Evolutionary conservation across 2,329 filamentous ascomycete genomes (phyloP), one percentile per base, ranked within the genome.

Genomic region (Pyrenophora seminiperda): DNA sequence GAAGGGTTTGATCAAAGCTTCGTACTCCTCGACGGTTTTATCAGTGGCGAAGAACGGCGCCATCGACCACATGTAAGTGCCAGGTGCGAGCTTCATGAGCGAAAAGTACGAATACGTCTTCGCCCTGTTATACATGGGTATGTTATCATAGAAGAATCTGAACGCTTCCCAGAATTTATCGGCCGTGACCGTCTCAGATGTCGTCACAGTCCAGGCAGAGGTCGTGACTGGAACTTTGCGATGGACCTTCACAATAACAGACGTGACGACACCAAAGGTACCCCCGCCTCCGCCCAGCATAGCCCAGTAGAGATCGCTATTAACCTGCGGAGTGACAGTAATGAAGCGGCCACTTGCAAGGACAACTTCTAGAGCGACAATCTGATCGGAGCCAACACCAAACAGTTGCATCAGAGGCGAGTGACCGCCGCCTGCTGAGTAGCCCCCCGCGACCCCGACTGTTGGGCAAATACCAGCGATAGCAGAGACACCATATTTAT

Each of bases 371-470:
- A 70, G 72, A 36, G 68, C 65, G 4, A 71, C 54, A 11, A 76
- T 65, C 32, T 71, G 72, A 41, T 77, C 68, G 7, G 66, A 48
- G 1, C 62, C 67, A n/a, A 70, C 52, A 20, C 70, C 70, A 53
- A 78, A 79, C 30, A 78, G 63, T 44, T 74, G 74, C 39, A 77
- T 77, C 27, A 85, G 59, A 2, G 81, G 80, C 10, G 76, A 78
- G 65, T 85, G 80, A 0, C 82, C 83, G 19, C 81, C 82, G 2
- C 79, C 81, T 2, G 65, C 59, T 17, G 67, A 61, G 56, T 71
- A 77, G 9, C 74, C 68, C 32, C 68, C 68, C n/a, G 48, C 73
- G 56, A 81, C 69, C n/a, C 82, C 82, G 7, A 85, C 80, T 1
- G 75, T 79, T 24, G 68, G 57, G 64, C 80, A 82, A 11, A 65